Evolutionary conservation across 2,329 filamentous ascomycete genomes (phyloP), one percentile per base, ranked within the genome.

Genomic region (Chaetomium olivaceum): DNA sequence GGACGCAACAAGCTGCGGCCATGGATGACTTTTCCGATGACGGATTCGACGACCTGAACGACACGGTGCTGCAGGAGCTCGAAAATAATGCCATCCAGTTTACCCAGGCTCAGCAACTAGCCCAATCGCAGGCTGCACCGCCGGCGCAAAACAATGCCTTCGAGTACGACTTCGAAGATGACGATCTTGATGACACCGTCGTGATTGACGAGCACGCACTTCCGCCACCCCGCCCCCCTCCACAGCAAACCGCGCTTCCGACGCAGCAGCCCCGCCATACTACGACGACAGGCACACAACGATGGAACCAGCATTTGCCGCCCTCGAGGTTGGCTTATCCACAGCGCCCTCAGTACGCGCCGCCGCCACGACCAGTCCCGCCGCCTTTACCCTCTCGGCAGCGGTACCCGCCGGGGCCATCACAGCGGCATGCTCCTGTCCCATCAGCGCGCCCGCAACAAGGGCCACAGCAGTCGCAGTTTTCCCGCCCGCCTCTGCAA

Each of bases 21-120:
- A 83, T 83, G 78, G 85, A 88, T 77, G 83, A 86, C 67, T 89
- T 87, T 73, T 85, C 82, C 66, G 87, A 89, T 74, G 87, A 88
- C 73, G 86, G 82, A 67, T 80, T 90, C 70, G 86, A 90, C 74
- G 80, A 83, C 50, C 77, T 90, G 51, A 84, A 87, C 69, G 80
- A 83, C 68, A 82, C 83, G 68, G 80, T 80, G 56, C 78, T 90
- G 3, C 81, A 86, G 71, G 86, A 89, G 73, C 83, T 90, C 68
- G 88, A 90, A 73, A 83, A 84, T 71, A 83, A 84, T 72, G 87
- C 87, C 48, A 85, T 89, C 69, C 83, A 84, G 70, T 82, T 82
- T 70, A 89, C 87, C 4, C 85, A 88, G 70, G 80, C 78, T 39
- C 80, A 77, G 54, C 74, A 73, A 61, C 52, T 67, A 0, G 65